phyloP scores from a whole-genome alignment of 176 grass and related monocot genomes.

The Aegilops umbellulata region DNA sequence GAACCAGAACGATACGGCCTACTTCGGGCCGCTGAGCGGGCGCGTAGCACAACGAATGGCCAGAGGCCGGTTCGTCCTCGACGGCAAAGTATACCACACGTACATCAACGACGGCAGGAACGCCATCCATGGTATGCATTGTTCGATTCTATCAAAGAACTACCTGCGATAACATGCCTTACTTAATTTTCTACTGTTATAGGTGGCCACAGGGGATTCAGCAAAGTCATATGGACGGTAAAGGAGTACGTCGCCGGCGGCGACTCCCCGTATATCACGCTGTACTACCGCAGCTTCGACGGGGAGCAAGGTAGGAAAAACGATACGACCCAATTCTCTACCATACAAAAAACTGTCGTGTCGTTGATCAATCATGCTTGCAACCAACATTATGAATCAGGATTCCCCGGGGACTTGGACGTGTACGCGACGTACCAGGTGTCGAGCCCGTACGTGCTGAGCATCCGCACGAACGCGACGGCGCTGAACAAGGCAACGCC shows the following conservation, averaged over 20 bases:
- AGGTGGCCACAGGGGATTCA: constrained; percentile 78
- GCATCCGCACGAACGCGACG: constrained; percentile 50
- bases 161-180: neutral
- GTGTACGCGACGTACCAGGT: constrained; percentile 78
- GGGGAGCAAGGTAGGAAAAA: constrained; percentile 58
- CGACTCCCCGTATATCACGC: constrained; percentile 60
- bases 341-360: neutral
- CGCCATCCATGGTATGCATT: constrained; percentile 60
- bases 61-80: constrained; percentile 51
- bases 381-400: constrained; percentile 3
- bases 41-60: constrained; percentile 69
- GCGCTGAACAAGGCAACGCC: constrained; percentile 64
- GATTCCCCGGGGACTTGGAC: constrained; percentile 74
- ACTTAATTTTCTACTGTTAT: neutral
- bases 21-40: constrained; percentile 78
- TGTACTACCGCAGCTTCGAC: constrained; percentile 77
- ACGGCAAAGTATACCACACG: constrained; percentile 57
- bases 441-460: constrained; percentile 44
- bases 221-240: constrained; percentile 65
- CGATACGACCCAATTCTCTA: neutral
- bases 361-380: neutral
- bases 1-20: constrained; percentile 53
- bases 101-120: constrained; percentile 61
- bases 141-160: neutral
- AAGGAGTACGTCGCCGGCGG: constrained; percentile 61